Base-by-base conservation (phyloP, 2,329 filamentous ascomycete species). In the Pseudogymnoascus sp. region DNA sequence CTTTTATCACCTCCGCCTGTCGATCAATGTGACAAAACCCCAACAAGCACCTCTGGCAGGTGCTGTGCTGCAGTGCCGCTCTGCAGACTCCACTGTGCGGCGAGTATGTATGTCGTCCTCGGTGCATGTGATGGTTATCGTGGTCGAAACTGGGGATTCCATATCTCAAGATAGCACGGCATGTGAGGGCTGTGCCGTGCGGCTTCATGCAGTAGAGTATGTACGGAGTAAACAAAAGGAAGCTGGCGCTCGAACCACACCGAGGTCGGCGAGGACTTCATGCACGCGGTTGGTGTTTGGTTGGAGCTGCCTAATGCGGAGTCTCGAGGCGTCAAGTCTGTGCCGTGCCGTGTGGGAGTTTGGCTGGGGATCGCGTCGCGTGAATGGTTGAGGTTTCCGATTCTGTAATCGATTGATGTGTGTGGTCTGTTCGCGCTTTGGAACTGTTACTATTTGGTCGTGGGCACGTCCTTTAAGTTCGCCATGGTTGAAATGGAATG, bases 11-110 rank as follows among this genome's bases (percentile, higher is more conserved):
- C 29, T 56, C 29, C 1, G 31, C 47, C 26, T 19, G 47, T 33
- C 47, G 47, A 56, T 56, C 47, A 19, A 56, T 56, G 47, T 56
- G 29, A 56, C 47, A 56, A 11, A 56, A 56, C 47, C n/a, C 6
- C n/a, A 14, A 19, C n/a, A 56, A 56, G 26, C 47, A 31, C n/a
- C 10, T 1, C 6, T 19, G 47, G n/a, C 26, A 33, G 24, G 44
- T 56, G n/a, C 26, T 13, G n/a, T 53, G 26, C 10, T 31, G n/a
- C 29, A 56, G 8, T 7, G 7, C 26, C 47, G 26, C 1, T 1
- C 24, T 31, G 47, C 26, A 31, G 3, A 56, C 40, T 19, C 38
- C 38, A 42, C 37, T 26, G 13, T 7, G 11, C 6, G 24, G 24
- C 24, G 24, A 26, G 24, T 19, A 19, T 19, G 21, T 24, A 14